Conservation (phyloP, 1,284 basidiomycete species). For the Meira miltonrushii region DNA sequence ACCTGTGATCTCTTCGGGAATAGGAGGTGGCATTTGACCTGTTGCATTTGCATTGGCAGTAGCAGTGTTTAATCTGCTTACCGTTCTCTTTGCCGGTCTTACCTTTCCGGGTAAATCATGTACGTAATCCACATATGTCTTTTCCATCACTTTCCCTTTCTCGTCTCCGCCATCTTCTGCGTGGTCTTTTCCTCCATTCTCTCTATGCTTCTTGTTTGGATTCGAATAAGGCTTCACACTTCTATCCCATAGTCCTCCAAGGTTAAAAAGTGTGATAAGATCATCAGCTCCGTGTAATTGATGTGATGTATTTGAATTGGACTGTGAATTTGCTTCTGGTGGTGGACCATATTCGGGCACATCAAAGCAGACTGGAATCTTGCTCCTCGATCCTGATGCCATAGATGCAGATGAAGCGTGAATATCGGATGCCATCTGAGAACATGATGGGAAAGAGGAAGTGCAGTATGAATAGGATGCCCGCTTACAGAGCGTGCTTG, state of each 20-base stretch:
- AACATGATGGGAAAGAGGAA: no score
- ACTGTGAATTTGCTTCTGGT: neutral
- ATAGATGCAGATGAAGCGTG: neutral
- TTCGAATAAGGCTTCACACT: conserved; percentile 6
- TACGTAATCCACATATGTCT: conserved; percentile 16
- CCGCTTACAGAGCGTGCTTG: no score
- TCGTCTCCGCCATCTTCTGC: neutral
- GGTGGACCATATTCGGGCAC: neutral
- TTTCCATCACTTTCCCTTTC: conserved; percentile 4
- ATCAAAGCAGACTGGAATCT: neutral
- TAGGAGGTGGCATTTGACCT: neutral
- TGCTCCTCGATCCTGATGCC: neutral
- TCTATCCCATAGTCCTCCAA: conserved; percentile 1
- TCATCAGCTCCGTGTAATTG: conserved; percentile 10
- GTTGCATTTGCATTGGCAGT: neutral
- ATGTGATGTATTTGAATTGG: neutral
- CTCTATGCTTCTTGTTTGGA: neutral
- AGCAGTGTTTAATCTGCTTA: neutral
- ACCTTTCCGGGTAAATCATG: conserved; percentile 14
- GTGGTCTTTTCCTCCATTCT: neutral
- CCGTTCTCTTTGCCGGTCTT: conserved; percentile 5
- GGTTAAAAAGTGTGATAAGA: conserved; percentile 8
- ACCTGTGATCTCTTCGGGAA: conserved; percentile 1
- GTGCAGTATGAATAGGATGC: no score
- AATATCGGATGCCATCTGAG: no score